phyloP scores from a whole-genome alignment of 768 basidiomycete genomes.

The Lyophyllum decastes region DNA sequence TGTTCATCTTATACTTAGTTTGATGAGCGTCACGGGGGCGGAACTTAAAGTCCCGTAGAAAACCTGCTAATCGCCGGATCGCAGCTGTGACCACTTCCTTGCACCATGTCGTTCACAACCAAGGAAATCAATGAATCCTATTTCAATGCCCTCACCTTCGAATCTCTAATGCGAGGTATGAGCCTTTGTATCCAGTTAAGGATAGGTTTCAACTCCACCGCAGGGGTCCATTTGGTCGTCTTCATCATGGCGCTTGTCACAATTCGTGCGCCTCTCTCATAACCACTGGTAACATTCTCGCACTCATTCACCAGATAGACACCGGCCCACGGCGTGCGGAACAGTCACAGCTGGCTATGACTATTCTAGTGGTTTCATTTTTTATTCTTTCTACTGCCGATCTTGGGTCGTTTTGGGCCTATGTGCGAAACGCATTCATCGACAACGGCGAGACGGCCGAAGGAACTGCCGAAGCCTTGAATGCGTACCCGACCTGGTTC shows the following conservation, averaged over 20 bases:
- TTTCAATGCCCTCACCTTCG: conserved; percentile 12
- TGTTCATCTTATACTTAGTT: too few relatives aligned
- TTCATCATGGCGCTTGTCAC: conserved; percentile 5
- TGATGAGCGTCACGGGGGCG: too few relatives aligned
- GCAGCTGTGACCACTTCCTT: too few relatives aligned
- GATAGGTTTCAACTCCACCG: background rate
- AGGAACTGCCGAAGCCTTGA: conserved; percentile 5
- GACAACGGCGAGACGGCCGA: conserved; percentile 6
- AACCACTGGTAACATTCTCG: background rate
- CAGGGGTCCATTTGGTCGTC: conserved; percentile 13
- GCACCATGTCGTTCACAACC: background rate
- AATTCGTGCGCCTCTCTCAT: conserved; percentile 4
- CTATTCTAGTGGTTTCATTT: conserved; percentile 6
- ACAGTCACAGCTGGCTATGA: conserved; percentile 5
- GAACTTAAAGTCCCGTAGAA: too few relatives aligned
- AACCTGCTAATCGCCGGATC: too few relatives aligned
- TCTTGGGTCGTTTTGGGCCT: conserved; percentile 12
- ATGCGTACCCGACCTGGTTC: conserved; percentile 14
- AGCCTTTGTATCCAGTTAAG: background rate
- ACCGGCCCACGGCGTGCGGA: background rate
- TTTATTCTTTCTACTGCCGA: conserved; percentile 14
- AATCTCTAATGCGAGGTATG: conserved; percentile 15
- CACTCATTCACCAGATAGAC: background rate
- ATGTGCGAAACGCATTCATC: conserved; percentile 15
- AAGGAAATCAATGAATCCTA: conserved; percentile 13